Evolutionary conservation across 2,329 filamentous ascomycete species (phyloP).

Genomic region (Microcyclospora pomicola): DNA sequence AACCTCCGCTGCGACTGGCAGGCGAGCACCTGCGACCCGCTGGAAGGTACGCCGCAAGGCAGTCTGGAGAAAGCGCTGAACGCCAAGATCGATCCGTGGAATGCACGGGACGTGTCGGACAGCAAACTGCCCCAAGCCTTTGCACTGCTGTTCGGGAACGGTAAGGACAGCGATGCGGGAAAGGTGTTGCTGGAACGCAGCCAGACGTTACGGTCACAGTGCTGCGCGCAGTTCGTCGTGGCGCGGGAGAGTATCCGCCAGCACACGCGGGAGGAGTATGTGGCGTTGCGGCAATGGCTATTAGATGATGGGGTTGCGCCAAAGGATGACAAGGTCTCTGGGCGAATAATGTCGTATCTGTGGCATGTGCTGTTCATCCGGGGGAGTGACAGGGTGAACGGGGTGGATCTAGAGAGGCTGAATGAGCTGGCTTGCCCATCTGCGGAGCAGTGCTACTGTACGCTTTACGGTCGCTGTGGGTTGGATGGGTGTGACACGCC

Average conservation of each 20-base stretch:
- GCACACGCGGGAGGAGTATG: constrained; percentile 37
- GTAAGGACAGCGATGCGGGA: constrained; percentile 20
- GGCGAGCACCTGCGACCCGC: constrained; percentile 27
- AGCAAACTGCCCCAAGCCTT: constrained; percentile 11
- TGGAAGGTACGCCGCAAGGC: constrained; percentile 23
- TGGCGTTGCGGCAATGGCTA: constrained; percentile 40
- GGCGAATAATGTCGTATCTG: constrained; percentile 35
- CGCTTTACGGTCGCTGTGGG: constrained; percentile 29
- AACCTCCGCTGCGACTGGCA: constrained; percentile 40
- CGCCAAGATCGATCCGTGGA: constrained; percentile 30
- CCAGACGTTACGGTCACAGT: constrained; percentile 20
- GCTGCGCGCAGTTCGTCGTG: constrained; percentile 45
- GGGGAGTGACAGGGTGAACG: constrained; percentile 6
- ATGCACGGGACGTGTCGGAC: constrained; percentile 18
- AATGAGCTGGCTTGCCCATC: constrained; percentile 27
- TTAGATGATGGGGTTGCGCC: constrained; percentile 28
- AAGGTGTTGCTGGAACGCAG: constrained; percentile 30
- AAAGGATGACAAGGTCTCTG: constrained; percentile 25
- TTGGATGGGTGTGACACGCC: constrained; percentile 13
- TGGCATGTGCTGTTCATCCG: constrained; percentile 37
- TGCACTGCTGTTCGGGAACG: constrained; percentile 7
- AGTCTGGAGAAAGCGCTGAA: constrained; percentile 26
- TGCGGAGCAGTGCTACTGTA: constrained; percentile 32
- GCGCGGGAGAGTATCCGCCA: constrained; percentile 34
- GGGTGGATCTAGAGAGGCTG: constrained; percentile 24